Conservation (phyloP, 2,329 filamentous ascomycete species). For the Monilinia polystroma region DNA sequence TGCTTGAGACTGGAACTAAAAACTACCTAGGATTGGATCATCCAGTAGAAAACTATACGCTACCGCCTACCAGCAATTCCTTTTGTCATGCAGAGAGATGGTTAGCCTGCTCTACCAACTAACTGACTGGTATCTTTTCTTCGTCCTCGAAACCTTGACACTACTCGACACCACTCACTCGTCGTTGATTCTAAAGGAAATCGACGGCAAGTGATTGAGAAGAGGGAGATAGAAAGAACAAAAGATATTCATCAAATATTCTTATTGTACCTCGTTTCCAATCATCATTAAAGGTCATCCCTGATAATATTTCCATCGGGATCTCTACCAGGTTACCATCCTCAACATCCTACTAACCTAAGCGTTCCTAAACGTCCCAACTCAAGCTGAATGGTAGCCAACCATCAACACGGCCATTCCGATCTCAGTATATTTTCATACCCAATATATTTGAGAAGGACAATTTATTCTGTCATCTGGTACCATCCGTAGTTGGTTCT, state of each 20-base stretch:
- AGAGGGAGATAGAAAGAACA: not conserved
- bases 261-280: not conserved
- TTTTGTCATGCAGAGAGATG: constrained; percentile 7
- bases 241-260: not conserved
- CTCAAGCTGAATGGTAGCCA: constrained; percentile 10
- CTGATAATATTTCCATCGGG: constrained; percentile 7
- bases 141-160: constrained; percentile 17
- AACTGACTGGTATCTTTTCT: not conserved
- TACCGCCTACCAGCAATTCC: constrained; percentile 5
- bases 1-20: constrained; percentile 3
- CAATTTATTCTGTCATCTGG: not conserved
- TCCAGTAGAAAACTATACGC: too few species aligned
- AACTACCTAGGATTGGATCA: constrained; percentile 2
- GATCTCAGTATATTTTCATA: not conserved
- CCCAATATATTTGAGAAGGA: not conserved
- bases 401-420: constrained; percentile 22
- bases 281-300: not conserved
- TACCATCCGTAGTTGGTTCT: not conserved
- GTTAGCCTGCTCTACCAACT: not conserved
- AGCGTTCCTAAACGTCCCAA: constrained; percentile 1
- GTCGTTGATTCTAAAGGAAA: not conserved
- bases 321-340: constrained; percentile 10
- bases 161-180: constrained; percentile 4
- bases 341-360: constrained; percentile 7
- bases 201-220: not conserved